Base-by-base conservation (phyloP, 495 filamentous ascomycete species). In the Podospora pseudoanserina region DNA sequence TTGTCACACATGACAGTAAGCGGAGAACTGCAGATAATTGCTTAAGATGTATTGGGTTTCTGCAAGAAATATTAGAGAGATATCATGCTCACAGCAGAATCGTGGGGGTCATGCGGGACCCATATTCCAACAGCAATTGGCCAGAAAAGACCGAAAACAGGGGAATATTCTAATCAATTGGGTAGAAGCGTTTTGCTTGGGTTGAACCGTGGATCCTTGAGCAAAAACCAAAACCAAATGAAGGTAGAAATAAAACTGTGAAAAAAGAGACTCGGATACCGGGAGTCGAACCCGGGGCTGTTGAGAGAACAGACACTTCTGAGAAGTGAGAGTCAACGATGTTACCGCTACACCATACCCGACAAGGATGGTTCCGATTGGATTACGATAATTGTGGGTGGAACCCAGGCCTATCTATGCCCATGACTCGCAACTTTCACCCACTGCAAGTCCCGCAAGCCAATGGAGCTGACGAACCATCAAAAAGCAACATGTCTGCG, bases 241-340 rank as follows among this genome's bases (percentile, higher is more conserved):
- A 23, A 23, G 23, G 23, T 0, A 23, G 23, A 23, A 7, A 32
- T 32, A 58, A 58, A 58, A 20, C 18, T 58, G 23, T 2, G 4
- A 58, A 49, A 49, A 49, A 49, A 0, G 39, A 49, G 39, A 58
- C 55, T 58, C 55, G 55, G 55, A 58, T 58, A 58, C 55, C 55
- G 55, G 55, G 55, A 58, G 55, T 58, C 55, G 55, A 58, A 58
- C 55, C 55, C 55, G 55, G 55, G 55, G 55, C 55, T 58, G 55
- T 58, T 58, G 55, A 58, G 55, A 58, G 23, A 58, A 26, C 55
- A 58, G 55, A 26, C 55, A 58, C 55, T 58, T 58, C 55, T 58
- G 55, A 58, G 55, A 58, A 58, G 55, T 58, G 55, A 58, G 55
- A 58, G 55, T 58, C 55, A 58, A 58, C 55, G 55, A 58, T 58